Conservation (phyloP, 257 asterid genomes). For the Ophiorrhiza pumila region DNA sequence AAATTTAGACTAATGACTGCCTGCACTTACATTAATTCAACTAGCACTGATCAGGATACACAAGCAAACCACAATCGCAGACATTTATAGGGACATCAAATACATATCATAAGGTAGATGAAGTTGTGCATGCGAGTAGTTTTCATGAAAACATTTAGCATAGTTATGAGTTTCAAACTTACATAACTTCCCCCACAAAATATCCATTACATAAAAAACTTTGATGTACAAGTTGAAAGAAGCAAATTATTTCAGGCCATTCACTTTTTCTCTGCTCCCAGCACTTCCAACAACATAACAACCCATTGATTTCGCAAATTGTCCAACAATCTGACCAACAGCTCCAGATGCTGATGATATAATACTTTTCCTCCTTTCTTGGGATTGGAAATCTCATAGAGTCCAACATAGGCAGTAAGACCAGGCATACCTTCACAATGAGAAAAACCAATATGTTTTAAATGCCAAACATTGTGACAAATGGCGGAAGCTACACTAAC, state of each 20-base stretch:
- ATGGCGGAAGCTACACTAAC: not conserved
- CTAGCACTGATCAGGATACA: too few species aligned
- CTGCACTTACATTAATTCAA: too few species aligned
- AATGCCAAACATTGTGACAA: not conserved
- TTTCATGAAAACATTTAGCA: too few species aligned
- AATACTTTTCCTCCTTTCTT: conserved; percentile 22
- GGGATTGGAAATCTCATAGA: not conserved
- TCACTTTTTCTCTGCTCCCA: conserved; percentile 47
- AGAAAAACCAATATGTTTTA: not conserved
- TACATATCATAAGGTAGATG: too few species aligned
- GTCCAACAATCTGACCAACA: conserved; percentile 59
- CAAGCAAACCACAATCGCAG: too few species aligned
- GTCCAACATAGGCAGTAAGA: conserved; percentile 1
- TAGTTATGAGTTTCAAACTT: too few species aligned
- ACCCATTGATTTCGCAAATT: conserved; percentile 47
- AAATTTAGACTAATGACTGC: too few species aligned
- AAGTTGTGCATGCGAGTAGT: too few species aligned
- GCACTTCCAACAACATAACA: conserved; percentile 57
- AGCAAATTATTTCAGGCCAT: too few species aligned
- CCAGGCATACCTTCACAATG: conserved; percentile 42
- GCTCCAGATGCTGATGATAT: conserved; percentile 53
- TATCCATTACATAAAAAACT: too few species aligned
- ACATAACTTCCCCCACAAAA: too few species aligned
- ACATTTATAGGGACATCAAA: too few species aligned
- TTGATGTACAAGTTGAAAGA: not conserved